phyloP scores from a whole-genome alignment of 2,329 filamentous ascomycete species.

The Colletotrichum sp. region DNA sequence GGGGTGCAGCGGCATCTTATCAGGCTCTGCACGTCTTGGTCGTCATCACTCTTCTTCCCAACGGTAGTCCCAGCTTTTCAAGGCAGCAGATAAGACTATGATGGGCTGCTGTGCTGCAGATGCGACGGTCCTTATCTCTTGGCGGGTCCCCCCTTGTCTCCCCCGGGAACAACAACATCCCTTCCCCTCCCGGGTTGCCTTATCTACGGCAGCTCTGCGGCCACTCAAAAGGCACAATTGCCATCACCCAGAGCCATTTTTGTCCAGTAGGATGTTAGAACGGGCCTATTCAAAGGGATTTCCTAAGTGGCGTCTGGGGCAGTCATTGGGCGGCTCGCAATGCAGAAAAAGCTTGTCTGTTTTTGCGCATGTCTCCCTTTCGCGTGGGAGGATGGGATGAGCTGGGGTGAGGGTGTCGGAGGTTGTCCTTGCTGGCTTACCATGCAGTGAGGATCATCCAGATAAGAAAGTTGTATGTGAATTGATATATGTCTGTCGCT shows the following conservation, averaged over 20 bases:
- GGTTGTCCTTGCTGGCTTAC: not conserved
- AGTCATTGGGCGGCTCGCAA: not conserved
- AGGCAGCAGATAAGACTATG: not conserved
- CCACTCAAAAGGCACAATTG: not conserved
- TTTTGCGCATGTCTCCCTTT: not conserved
- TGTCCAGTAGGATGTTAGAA: not conserved
- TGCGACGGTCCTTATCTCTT: slow-evolving; percentile 17
- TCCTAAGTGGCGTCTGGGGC: not conserved
- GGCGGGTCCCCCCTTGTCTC: slow-evolving; percentile 1
- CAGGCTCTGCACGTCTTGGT: not conserved
- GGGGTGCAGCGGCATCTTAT: slow-evolving; percentile 1
- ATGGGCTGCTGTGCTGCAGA: not conserved
- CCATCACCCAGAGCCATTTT: not conserved
- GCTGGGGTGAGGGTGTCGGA: not conserved
- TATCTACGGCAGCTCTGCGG: not conserved
- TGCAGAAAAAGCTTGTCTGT: slow-evolving; percentile 7
- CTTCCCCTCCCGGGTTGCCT: not conserved
- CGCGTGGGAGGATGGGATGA: not conserved
- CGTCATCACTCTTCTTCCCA: not conserved
- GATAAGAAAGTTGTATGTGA: not conserved
- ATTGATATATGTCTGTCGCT: not conserved
- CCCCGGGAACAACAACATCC: not conserved
- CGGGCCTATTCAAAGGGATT: not conserved
- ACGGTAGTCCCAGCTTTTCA: not conserved
- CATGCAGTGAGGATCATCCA: not conserved